A percentile compares a stretch with the other conserved stretches of the same genome.
Evolutionary conservation across 129 eudicot genomes (phyloP).

Genomic region (Helianthus annuus): HanXRQr2.0-SUNRISE NC_035436.2:55057751-55058250

Average conservation of each 20-base stretch:
- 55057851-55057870: conserved; percentile 3
- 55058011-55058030: conserved; percentile 9
- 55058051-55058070: background rate
- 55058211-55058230: no score
- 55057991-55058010: conserved; percentile 26
- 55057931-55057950: background rate
- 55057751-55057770: conserved; percentile 47
- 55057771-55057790: conserved; percentile 25
- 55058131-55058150: no score
- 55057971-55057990: conserved; percentile 27
- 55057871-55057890: background rate
- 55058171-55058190: no score
- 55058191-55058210: no score
- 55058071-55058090: no score
- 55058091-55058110: no score
- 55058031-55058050: conserved; percentile 14
- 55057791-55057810: conserved; percentile 29
- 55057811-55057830: conserved; percentile 28
- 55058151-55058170: no score
- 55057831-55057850: conserved; percentile 24
- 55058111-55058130: no score
- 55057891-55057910: conserved; percentile 15
- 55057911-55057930: conserved; percentile 25
- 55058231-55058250: no score
- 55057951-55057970: conserved; percentile 12